Evolutionary conservation across 352 stramenopile genomes (phyloP).

Genomic region (Pythium sp.): DNA sequence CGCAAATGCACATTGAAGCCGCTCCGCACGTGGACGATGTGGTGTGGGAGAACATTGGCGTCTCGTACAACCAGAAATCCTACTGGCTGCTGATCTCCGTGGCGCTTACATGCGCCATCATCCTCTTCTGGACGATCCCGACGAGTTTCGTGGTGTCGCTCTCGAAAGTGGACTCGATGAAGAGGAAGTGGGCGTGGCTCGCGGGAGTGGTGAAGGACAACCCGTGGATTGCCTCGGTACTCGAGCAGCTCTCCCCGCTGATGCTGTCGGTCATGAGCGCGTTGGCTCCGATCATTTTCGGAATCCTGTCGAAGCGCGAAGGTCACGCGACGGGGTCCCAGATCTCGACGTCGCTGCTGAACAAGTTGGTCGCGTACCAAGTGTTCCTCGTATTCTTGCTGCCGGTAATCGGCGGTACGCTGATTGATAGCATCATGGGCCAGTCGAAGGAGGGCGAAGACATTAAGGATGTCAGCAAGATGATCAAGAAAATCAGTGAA

Average conservation of each 20-base stretch:
- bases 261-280: slow-evolving; percentile 80
- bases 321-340: slow-evolving; percentile 65
- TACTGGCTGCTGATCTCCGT: slow-evolving; percentile 70
- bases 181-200: slow-evolving; percentile 49
- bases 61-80: slow-evolving; percentile 72
- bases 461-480: slow-evolving; percentile 31
- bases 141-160: slow-evolving; percentile 76
- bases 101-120: slow-evolving; percentile 58
- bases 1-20: slow-evolving; percentile 66
- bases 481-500: slow-evolving; percentile 57
- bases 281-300: slow-evolving; percentile 81
- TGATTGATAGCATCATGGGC: slow-evolving; percentile 69
- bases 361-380: slow-evolving; percentile 83
- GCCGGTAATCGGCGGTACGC: slow-evolving; percentile 79
- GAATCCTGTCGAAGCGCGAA: slow-evolving; percentile 76
- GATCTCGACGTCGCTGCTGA: slow-evolving; percentile 68
- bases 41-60: slow-evolving; percentile 78
- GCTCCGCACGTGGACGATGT: slow-evolving; percentile 65
- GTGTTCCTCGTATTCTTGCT: slow-evolving; percentile 80
- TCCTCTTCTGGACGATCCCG: slow-evolving; percentile 82
- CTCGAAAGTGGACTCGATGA: slow-evolving; percentile 58
- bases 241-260: slow-evolving; percentile 75
- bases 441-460: slow-evolving; percentile 37
- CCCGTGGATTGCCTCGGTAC: slow-evolving; percentile 62
- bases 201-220: slow-evolving; percentile 44